phyloP scores from a whole-genome alignment of 129 eudicot species.

The Lactuca sativa region DNA sequence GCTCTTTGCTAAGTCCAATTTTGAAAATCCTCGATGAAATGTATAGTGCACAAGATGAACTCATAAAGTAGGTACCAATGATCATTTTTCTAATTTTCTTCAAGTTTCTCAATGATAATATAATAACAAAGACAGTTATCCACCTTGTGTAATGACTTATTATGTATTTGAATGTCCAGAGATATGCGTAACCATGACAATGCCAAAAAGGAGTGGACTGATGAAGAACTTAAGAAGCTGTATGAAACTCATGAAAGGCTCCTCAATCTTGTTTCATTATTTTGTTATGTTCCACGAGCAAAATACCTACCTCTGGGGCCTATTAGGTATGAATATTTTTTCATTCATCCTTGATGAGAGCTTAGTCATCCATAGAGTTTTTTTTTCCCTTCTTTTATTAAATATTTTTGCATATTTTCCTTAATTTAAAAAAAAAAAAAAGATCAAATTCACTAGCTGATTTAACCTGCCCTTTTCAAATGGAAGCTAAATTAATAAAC shows the following conservation, averaged over 20 bases:
- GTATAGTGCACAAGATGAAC: constrained; percentile 83
- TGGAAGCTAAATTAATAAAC: too few species aligned
- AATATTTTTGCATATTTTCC: too few species aligned
- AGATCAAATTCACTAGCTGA: too few species aligned
- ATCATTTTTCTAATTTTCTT: neutral
- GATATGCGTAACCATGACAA: constrained; percentile 89
- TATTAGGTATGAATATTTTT: constrained; percentile 50
- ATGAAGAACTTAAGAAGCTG: constrained; percentile 87
- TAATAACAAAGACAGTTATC: neutral
- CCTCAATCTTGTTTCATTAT: constrained; percentile 81
- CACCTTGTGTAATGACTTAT: neutral
- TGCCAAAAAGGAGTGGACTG: constrained; percentile 82
- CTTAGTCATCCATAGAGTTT: neutral
- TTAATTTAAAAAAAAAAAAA: too few species aligned
- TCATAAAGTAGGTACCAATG: constrained; percentile 55
- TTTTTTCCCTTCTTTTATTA: too few species aligned
- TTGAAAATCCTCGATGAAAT: constrained; percentile 88
- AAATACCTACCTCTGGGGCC: constrained; percentile 94
- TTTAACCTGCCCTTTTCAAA: too few species aligned
- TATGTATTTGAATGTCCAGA: constrained; percentile 37
- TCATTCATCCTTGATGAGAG: neutral
- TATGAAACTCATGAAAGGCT: constrained; percentile 88
- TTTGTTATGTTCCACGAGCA: constrained; percentile 85
- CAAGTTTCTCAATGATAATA: neutral
- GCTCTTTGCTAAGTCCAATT: constrained; percentile 79